Conservation (phyloP, 495 filamentous ascomycete genomes). For the Daldinia vernicosa region DNA sequence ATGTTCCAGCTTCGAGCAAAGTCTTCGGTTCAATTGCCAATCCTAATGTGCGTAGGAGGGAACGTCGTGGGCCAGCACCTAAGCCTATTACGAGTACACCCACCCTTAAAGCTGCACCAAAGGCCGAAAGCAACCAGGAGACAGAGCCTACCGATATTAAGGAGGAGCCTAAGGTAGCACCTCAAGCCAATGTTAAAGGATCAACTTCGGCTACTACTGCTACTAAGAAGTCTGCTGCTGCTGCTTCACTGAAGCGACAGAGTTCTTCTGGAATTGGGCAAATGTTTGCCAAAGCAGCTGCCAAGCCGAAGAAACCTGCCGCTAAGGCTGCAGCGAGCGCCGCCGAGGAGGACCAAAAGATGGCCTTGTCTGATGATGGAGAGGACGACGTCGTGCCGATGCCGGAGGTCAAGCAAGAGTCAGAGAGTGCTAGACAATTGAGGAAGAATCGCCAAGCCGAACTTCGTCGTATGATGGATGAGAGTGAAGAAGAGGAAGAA, state of each 20-base stretch:
- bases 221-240: constrained; percentile 51
- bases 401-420: constrained; percentile 50
- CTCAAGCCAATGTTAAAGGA: constrained; percentile 42
- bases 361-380: constrained; percentile 76
- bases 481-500: constrained; percentile 66
- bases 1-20: constrained; percentile 32
- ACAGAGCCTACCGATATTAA: constrained; percentile 44
- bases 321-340: constrained; percentile 53
- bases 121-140: constrained; percentile 31
- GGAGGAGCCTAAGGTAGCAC: constrained; percentile 47
- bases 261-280: constrained; percentile 72
- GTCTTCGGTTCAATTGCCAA: constrained; percentile 48
- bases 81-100: constrained; percentile 33
- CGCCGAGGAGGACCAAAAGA: constrained; percentile 62
- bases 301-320: constrained; percentile 63
- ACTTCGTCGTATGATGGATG: constrained; percentile 87
- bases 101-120: constrained; percentile 32
- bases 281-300: constrained; percentile 83
- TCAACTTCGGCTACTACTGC: constrained; percentile 42
- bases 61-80: constrained; percentile 43
- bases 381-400: constrained; percentile 69
- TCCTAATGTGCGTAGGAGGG: constrained; percentile 50
- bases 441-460: constrained; percentile 76
- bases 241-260: constrained; percentile 65
- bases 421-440: constrained; percentile 58